Percentiles rank a stretch among this genome's conserved stretches.
Evolutionary conservation across 139 green algal genomes (phyloP).

Genomic region (Edaphochlamys debaryana): DNA sequence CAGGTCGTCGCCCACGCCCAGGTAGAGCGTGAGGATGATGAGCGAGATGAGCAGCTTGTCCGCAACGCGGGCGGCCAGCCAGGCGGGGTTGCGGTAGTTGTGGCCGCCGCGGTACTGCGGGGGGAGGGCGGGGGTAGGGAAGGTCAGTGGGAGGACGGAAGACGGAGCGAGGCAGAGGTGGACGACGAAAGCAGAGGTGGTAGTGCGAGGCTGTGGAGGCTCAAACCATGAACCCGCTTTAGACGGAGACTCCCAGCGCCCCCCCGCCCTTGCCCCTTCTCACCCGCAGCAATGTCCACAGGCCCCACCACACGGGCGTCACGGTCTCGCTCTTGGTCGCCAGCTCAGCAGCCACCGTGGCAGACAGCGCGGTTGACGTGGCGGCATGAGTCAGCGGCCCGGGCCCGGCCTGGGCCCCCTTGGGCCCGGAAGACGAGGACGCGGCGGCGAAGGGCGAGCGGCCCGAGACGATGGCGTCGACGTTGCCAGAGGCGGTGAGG

Average conservation of each 20-base stretch:
- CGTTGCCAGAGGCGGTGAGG: too few relatives aligned
- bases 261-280: not conserved
- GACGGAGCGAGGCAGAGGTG: not conserved
- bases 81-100: constrained; percentile 72
- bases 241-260: not conserved
- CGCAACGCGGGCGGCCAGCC: constrained; percentile 68
- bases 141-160: not conserved
- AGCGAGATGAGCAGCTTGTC: constrained; percentile 71
- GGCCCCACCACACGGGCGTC: constrained; percentile 75
- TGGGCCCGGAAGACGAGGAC: too few relatives aligned
- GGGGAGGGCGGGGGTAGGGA: not conserved
- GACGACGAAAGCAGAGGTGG: too few relatives aligned
- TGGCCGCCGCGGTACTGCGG: constrained; percentile 70
- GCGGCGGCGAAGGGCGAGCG: too few relatives aligned
- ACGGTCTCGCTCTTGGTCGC: constrained; percentile 62
- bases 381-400: too few relatives aligned
- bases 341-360: constrained; percentile 56
- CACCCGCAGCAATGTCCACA: constrained; percentile 70
- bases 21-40: constrained; percentile 54
- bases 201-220: too few relatives aligned
- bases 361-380: too few relatives aligned
- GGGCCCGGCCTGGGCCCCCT: too few relatives aligned
- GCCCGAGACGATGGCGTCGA: too few relatives aligned
- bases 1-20: constrained; percentile 31
- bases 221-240: too few relatives aligned